Base-by-base conservation (phyloP, 1,139 yeast genomes). In the Suhomyces coccinellae region DNA sequence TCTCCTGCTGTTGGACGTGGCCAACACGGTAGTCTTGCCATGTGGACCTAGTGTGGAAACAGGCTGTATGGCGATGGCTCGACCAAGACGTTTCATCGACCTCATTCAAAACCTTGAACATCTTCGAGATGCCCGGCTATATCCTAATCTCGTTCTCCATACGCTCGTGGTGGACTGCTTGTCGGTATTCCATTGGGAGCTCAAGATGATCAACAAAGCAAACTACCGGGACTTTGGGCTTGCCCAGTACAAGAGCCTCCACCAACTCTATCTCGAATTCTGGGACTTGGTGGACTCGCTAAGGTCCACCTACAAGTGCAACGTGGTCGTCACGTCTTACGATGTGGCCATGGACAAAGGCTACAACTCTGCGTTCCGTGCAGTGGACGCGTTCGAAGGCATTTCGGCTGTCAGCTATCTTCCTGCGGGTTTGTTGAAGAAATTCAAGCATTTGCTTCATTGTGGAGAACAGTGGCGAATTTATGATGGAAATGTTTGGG, bases 171-270 rank as follows among this genome's bases (percentile, higher is more conserved):
- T 66, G 8, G 69, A 65, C 40, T 59, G 58, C 41, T 26, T 62
- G 6, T 69, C 76, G 4, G 54, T 61, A 15, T 69, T 61, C 44
- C 69, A 61, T 48, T 73, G 75, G 74, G 63, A 62, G 15, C 49
- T 67, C 29, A 59, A 58, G 44, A 33, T 51, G 28, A 40, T 55
- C 22, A 56, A 57, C 37, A 41, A 47, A 28, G 36, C 44, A 24
- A 54, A 56, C 36, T 52, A 47, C 43, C 17, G 33, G 27, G 34
- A 41, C 8, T 44, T 42, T 34, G 64, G 62, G 3, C 51, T 55
- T 28, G 29, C 41, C 3, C 38, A 36, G 32, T 47, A 44, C 28
- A 26, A 31, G 12, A 41, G 50, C 10, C 46, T 54, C 9, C 16
- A 30, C 2, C 43, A 49, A n/a, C 54, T 55, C 43, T 67, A 62